Evolutionary conservation across 257 asterid genomes (phyloP).

Genomic region (Solanum okadae): DNA sequence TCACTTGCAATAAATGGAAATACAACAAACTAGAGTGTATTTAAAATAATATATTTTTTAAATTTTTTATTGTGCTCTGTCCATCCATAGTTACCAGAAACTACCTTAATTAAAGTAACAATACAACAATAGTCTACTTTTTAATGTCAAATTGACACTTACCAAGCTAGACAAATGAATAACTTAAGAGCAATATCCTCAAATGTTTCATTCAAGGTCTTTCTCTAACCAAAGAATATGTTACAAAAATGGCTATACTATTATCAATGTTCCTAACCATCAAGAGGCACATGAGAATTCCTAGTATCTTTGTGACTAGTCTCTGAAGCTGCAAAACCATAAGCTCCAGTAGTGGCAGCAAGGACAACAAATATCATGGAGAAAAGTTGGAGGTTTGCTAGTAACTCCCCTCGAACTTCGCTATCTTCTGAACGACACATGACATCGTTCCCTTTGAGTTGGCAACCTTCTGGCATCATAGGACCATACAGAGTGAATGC

Average conservation of each 20-base stretch:
- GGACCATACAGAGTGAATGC: slow-evolving; percentile 92
- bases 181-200: background rate
- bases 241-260: background rate
- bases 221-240: background rate
- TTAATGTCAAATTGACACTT: background rate
- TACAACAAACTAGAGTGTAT: background rate
- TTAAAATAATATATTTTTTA: too few relatives aligned
- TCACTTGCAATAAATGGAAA: background rate
- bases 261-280: slow-evolving; percentile 11
- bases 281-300: slow-evolving; percentile 12
- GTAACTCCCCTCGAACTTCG: slow-evolving; percentile 57
- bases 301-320: slow-evolving; percentile 7
- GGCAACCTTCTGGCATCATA: slow-evolving; percentile 87
- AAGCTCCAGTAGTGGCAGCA: slow-evolving; percentile 40
- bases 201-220: background rate
- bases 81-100: background rate
- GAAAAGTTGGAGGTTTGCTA: slow-evolving; percentile 77
- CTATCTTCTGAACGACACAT: slow-evolving; percentile 45
- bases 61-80: background rate
- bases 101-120: background rate
- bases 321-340: slow-evolving; percentile 35
- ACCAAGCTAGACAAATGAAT: background rate
- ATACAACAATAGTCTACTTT: background rate
- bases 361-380: slow-evolving; percentile 48
- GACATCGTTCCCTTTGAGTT: slow-evolving; percentile 39